These are phyloP conservation scores for Suillus subaureus DNA, from an alignment of 768 basidiomycete species.

Conservation along the genomic window DNA sequence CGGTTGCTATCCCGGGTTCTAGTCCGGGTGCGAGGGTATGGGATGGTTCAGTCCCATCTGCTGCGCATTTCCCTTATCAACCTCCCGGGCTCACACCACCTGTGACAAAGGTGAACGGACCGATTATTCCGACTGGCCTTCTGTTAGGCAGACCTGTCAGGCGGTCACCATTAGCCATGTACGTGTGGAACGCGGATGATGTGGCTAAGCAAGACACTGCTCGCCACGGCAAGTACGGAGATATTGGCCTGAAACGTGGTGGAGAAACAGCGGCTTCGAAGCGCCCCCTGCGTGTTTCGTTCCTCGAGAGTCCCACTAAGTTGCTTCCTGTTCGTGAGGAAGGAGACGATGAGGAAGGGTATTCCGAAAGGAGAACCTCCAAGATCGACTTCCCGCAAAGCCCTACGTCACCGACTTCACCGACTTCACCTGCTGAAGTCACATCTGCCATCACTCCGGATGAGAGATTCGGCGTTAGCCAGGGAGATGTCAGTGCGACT, in stretches of 20 bases:
- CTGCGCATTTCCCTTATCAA: neutral
- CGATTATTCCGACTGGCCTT: constrained; percentile 37
- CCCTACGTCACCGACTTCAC: constrained; percentile 3
- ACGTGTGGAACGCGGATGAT: constrained; percentile 43
- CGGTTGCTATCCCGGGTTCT: neutral
- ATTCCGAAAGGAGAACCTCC: constrained; percentile 13
- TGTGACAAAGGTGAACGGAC: constrained; percentile 14
- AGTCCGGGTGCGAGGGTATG: constrained; percentile 17
- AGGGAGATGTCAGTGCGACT: constrained; percentile 3
- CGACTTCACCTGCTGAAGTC: neutral
- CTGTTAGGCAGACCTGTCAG: constrained; percentile 52
- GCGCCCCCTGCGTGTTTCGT: constrained; percentile 19
- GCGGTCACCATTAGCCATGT: constrained; percentile 51
- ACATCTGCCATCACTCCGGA: constrained; percentile 10
- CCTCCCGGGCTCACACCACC: constrained; percentile 26
- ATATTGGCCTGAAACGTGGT: constrained; percentile 17
- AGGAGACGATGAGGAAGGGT: constrained; percentile 36
- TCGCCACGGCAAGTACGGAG: constrained; percentile 18
- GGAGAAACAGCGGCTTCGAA: constrained; percentile 19
- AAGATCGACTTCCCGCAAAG: constrained; percentile 27
- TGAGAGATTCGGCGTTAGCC: neutral
- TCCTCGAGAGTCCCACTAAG: constrained; percentile 20
- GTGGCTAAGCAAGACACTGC: constrained; percentile 23
- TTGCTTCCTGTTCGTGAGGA: constrained; percentile 35
- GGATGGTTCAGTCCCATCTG: constrained; percentile 14